Evolutionary conservation across 139 green algal genomes (phyloP).

Genomic region (Auxenochlorella pyrenoidosa): DNA sequence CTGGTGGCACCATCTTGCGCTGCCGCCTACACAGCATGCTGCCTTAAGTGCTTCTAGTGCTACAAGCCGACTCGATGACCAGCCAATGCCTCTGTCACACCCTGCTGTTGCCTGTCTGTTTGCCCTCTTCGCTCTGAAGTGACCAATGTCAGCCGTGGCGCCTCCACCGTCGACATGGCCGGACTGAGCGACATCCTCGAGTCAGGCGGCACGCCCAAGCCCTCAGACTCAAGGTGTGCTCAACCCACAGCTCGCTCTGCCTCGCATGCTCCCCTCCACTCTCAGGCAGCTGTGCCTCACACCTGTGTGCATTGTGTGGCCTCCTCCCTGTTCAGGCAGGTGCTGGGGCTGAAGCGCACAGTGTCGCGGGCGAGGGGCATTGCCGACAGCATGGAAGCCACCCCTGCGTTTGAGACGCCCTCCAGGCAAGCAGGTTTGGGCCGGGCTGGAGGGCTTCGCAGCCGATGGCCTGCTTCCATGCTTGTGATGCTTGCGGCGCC

Average conservation of each 20-base stretch:
- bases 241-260: neutral
- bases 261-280: no score
- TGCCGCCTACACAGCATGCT: neutral
- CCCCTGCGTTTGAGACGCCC: conserved; percentile 44
- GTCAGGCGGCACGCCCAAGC: neutral
- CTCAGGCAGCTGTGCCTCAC: no score
- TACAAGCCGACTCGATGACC: no score
- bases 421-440: conserved; percentile 21
- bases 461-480: no score
- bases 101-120: no score
- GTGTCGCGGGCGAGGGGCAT: conserved; percentile 40
- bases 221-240: neutral
- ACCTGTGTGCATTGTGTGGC: no score
- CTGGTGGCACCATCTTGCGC: neutral
- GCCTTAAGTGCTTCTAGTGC: no score
- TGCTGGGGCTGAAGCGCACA: conserved; percentile 28
- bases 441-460: no score
- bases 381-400: conserved; percentile 47
- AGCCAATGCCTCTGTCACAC: neutral
- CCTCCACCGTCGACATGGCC: conserved; percentile 31
- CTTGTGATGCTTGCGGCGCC: no score
- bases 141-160: conserved; percentile 5
- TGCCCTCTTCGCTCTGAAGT: neutral
- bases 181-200: conserved; percentile 46
- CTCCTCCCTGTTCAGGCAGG: neutral